A percentile compares a stretch with the other conserved stretches of the same genome.
Evolutionary conservation across 2,329 filamentous ascomycete species (phyloP).

Genomic region (Phialocephala subalpina): DNA sequence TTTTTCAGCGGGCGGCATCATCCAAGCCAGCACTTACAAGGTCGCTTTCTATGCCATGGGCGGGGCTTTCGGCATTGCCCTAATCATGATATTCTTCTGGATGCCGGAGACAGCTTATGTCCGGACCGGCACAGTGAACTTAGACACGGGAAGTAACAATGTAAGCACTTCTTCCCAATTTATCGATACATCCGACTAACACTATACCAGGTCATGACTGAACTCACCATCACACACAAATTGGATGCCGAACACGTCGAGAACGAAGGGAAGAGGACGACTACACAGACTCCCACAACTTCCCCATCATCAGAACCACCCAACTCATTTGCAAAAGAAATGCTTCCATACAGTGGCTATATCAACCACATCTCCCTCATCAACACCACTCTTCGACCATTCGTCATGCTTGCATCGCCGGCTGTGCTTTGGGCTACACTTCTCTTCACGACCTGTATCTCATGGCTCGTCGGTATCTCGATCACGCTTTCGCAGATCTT

Average conservation of each 20-base stretch:
- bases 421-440: slow-evolving; percentile 50
- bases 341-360: slow-evolving; percentile 49
- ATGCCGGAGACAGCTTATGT: slow-evolving; percentile 52
- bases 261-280: slow-evolving; percentile 27
- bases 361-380: slow-evolving; percentile 46
- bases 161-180: slow-evolving; percentile 28
- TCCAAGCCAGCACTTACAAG: slow-evolving; percentile 47
- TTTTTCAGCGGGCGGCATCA: slow-evolving; percentile 47
- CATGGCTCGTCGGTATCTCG: slow-evolving; percentile 53
- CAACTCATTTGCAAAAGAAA: slow-evolving; percentile 41
- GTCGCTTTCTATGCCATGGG: slow-evolving; percentile 50
- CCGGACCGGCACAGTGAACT: slow-evolving; percentile 44
- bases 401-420: slow-evolving; percentile 42
- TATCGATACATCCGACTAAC: neutral
- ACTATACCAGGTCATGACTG: slow-evolving; percentile 22
- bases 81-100: slow-evolving; percentile 50
- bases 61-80: slow-evolving; percentile 48
- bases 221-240: slow-evolving; percentile 33
- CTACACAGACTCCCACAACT: slow-evolving; percentile 9
- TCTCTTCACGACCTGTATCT: slow-evolving; percentile 49
- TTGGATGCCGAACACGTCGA: slow-evolving; percentile 38
- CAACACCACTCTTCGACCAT: slow-evolving; percentile 40
- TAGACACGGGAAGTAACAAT: slow-evolving; percentile 45
- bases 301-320: slow-evolving; percentile 29
- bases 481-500: slow-evolving; percentile 53